These are phyloP conservation scores for Ceratocystis destructans DNA, from an alignment of 2,329 filamentous ascomycete genomes.

Conservation along the genomic window DNA sequence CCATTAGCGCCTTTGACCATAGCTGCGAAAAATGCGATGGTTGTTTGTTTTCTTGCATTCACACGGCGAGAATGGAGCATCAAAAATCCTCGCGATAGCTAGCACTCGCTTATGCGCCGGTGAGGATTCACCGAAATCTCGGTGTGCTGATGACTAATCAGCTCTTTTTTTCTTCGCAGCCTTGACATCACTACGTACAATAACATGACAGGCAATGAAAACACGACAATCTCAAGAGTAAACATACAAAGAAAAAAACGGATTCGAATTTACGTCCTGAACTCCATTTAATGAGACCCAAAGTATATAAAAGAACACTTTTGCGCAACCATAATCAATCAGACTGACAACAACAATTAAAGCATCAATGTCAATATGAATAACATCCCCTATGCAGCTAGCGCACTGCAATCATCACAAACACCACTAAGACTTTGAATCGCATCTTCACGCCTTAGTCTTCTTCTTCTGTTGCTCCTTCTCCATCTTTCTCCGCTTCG, in stretches of 20 bases:
- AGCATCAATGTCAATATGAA: constrained; percentile 13
- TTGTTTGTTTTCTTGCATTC: background rate
- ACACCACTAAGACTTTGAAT: background rate
- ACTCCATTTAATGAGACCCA: constrained; percentile 17
- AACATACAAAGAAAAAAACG: background rate
- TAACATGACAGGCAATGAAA: background rate
- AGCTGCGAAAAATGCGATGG: background rate
- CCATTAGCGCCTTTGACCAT: background rate
- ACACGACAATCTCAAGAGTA: background rate
- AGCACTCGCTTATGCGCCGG: constrained; percentile 9
- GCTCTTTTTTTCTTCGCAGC: background rate
- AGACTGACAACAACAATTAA: constrained; percentile 14
- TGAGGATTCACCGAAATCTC: constrained; percentile 12
- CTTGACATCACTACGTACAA: background rate
- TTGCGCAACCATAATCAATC: constrained; percentile 13
- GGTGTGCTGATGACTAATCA: constrained; percentile 14
- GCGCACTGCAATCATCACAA: too few species aligned
- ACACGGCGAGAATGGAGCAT: background rate
- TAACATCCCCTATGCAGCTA: constrained; percentile 11
- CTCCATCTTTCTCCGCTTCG: constrained; percentile 85
- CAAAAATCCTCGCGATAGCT: background rate
- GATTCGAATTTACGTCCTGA: constrained; percentile 3
- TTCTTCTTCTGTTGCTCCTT: constrained; percentile 39
- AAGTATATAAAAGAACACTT: constrained; percentile 19
- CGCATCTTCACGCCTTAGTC: constrained; percentile 20